Evolutionary conservation across 768 basidiomycete genomes (phyloP), one percentile per base, ranked within the genome.

Genomic region (Austroboletus eburneus): DNA sequence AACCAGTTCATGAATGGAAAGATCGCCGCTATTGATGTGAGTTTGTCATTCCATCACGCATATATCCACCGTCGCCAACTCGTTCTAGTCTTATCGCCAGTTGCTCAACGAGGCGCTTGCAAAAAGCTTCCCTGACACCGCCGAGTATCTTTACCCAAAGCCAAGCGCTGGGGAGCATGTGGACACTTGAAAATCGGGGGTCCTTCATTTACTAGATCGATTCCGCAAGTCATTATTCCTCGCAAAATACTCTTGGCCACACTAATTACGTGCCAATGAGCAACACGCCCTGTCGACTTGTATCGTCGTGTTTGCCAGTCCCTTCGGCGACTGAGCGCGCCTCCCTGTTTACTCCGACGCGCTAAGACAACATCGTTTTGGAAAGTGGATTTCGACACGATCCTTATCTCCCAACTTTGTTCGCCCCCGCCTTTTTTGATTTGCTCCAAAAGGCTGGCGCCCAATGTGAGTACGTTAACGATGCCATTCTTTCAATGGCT

Each of bases 1-100:
- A 92, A 92, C 60, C 90, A 91, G 59, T 91, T 90, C 54, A 88
- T 90, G 85, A 89, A 91, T 58, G 89, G 87, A 23, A 91, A 91
- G 61, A 87, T 92, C 32, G 74, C 77, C 37, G 90, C 88, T 1
- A 77, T 92, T 22, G 77, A 81, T 45, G 87, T 88, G 52, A 56
- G 78, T 56, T 27, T 35, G 29, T 35, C 36, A 37, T 21, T 48
- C 9, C 25, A n/a, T 16, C 24, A 35, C 25, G 16, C 44, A 38
- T 25, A 1, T 18, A 13, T 25, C 10, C 24, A 46, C 45, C 45
- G 49, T 51, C 52, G 1, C 39, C 40, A 21, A 22, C 34, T 43
- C 43, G 6, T 36, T 17, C 42, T 46, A 90, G 87, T 82, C 85
- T 18, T 91, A 91, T 64, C 77, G 80, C 46, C 73, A 65, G 41